Evolutionary conservation across 768 basidiomycete genomes (phyloP).

Genomic region (Megacollybia marginata): DNA sequence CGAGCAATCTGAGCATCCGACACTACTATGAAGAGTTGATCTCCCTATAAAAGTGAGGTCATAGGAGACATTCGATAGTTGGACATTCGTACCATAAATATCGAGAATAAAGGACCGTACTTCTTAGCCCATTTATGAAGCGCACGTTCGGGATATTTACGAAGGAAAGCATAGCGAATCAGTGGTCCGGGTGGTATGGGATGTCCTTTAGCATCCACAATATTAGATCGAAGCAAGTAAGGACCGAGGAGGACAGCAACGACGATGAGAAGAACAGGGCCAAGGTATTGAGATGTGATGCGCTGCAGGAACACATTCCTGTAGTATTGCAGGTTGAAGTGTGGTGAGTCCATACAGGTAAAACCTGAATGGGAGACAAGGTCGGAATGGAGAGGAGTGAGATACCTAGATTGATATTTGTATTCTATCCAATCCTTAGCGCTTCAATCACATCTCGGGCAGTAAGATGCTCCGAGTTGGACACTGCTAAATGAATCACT

Average conservation of each 20-base stretch:
- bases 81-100: slow-evolving; percentile 10
- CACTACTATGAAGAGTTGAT: slow-evolving; percentile 18
- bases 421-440: no score
- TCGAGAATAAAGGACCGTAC: slow-evolving; percentile 15
- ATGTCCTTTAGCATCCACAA: slow-evolving; percentile 3
- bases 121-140: slow-evolving; percentile 14
- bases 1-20: slow-evolving; percentile 15
- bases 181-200: slow-evolving; percentile 13
- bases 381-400: no score
- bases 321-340: no score
- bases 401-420: no score
- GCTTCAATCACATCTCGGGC: no score
- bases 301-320: no score
- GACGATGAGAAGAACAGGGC: background rate
- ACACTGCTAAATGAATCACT: no score
- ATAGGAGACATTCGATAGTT: no score
- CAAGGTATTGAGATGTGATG: background rate
- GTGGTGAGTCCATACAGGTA: no score
- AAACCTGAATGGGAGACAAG: no score
- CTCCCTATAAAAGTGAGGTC: slow-evolving; percentile 2
- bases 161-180: slow-evolving; percentile 15
- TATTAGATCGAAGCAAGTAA: background rate
- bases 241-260: slow-evolving; percentile 1
- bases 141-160: slow-evolving; percentile 12
- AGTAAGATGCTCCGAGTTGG: no score